phyloP scores from a whole-genome alignment of 1,284 basidiomycete species.

The Trichosporon ovoides region DNA sequence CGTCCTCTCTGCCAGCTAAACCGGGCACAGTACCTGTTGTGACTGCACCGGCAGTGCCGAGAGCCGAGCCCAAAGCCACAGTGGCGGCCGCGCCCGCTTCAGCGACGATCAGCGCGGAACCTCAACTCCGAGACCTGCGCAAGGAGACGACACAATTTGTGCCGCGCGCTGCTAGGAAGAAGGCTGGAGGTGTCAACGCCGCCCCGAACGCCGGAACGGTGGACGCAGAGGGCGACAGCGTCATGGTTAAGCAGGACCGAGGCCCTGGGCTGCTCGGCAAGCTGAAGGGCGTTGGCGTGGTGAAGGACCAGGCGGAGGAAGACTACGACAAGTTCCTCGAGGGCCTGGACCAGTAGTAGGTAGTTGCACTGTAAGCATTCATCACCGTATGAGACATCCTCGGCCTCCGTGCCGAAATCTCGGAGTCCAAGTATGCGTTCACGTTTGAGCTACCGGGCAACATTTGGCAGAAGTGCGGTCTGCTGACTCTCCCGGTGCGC shows the following conservation, averaged over 20 bases:
- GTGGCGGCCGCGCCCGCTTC: conserved; percentile 26
- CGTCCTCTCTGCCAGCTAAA: conserved; percentile 38
- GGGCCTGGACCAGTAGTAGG: conserved; percentile 12
- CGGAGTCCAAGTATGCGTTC: too few species aligned
- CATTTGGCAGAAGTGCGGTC: too few species aligned
- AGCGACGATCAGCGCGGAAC: conserved; percentile 72
- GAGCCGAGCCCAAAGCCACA: conserved; percentile 28
- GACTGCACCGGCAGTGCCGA: conserved; percentile 22
- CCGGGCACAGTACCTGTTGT: conserved; percentile 6
- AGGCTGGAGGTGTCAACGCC: conserved; percentile 33
- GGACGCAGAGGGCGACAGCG: conserved; percentile 41
- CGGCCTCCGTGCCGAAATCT: neutral
- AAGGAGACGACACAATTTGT: conserved; percentile 87
- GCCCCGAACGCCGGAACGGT: conserved; percentile 38
- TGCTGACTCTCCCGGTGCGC: too few species aligned
- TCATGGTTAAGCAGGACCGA: conserved; percentile 40
- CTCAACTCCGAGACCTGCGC: conserved; percentile 80
- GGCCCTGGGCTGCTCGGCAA: conserved; percentile 36
- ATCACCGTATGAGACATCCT: neutral
- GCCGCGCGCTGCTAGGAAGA: conserved; percentile 53
- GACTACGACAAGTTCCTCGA: conserved; percentile 20
- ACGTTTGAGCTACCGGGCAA: too few species aligned
- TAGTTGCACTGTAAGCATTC: neutral
- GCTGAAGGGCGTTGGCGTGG: neutral
- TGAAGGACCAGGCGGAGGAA: conserved; percentile 16